Base-by-base conservation (phyloP, 2,329 filamentous ascomycete species). In the Pestalotiopsis sp. region DNA sequence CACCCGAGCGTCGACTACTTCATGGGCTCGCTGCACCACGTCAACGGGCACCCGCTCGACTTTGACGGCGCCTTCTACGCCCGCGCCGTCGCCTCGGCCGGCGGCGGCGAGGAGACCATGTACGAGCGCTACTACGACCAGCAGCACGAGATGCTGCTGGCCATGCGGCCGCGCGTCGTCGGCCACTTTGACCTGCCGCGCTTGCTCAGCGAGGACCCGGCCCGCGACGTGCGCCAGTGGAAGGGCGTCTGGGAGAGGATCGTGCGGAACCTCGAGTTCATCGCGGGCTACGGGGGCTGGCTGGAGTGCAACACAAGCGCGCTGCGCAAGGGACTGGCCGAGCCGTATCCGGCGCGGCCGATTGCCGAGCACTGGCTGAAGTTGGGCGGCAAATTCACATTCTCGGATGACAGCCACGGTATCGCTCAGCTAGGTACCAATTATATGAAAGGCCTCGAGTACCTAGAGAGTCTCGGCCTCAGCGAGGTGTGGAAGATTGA, bases 361-460 rank as follows among this genome's bases (percentile, higher is more conserved):
- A 91, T 99, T 75, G 94, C 94, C 73, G 86, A 93, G 91, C 88
- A 89, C 77, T 97, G 94, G 83, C 76, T 94, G 66, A 80, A 80
- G 7, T 85, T 93, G 74, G 91, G 91, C 26, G 94, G 96, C 26
- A 88, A 87, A 69, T 97, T 98, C 79, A 97, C 94, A 65, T 86
- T 99, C 73, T 97, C 93, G 6, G 96, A 99, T 78, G 96, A 99
- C 80, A 97, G 94, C 78, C 96, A 99, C 81, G 93, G 93, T 52
- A 87, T 94, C 68, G 91, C 88, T 2, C 95, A 99, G 77, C 86
- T 99, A 4, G 94, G 90, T n/a, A 90, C 93, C 64, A 95, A 97
- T 77, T 98, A 96, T 81, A 76, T 78, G 59, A 87, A 87, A 55
- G 89, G 92, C 4, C 80, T 97, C 68, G 84, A 87, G 1, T 97